Conservation (phyloP, 2,329 filamentous ascomycete species). For the Cladosporium cucumerinum region DNA sequence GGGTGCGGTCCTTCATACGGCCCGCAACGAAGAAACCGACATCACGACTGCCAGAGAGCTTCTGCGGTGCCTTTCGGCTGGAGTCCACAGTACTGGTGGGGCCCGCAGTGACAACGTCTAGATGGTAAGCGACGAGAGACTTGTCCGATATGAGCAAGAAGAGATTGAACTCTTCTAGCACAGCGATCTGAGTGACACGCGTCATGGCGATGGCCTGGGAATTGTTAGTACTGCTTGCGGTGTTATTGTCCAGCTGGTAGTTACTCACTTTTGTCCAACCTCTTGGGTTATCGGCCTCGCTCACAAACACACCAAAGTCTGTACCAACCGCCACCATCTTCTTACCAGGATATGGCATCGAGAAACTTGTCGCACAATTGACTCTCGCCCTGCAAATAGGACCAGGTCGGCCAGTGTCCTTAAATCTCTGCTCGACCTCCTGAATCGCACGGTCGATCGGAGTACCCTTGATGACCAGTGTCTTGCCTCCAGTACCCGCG, state of each 20-base stretch:
- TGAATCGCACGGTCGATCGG: slow-evolving; percentile 87
- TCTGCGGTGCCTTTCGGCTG: slow-evolving; percentile 80
- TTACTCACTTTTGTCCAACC: slow-evolving; percentile 79
- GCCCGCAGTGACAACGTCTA: slow-evolving; percentile 67
- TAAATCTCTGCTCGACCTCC: slow-evolving; percentile 76
- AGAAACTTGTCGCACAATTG: slow-evolving; percentile 90
- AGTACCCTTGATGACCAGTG: slow-evolving; percentile 81
- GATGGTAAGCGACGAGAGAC: slow-evolving; percentile 85
- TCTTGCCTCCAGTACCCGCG: slow-evolving; percentile 49
- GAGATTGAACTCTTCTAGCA: slow-evolving; percentile 92
- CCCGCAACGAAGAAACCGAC: slow-evolving; percentile 96
- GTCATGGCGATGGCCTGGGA: slow-evolving; percentile 68
- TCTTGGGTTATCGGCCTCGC: slow-evolving; percentile 82
- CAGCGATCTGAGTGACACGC: slow-evolving; percentile 85
- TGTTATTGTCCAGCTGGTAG: background rate
- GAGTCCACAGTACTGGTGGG: slow-evolving; percentile 58
- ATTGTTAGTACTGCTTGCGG: slow-evolving; percentile 9
- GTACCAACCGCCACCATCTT: slow-evolving; percentile 92
- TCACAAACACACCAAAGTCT: slow-evolving; percentile 88
- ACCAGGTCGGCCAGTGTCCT: slow-evolving; percentile 62
- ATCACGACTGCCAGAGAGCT: slow-evolving; percentile 80
- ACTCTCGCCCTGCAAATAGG: slow-evolving; percentile 82
- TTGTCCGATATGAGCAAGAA: slow-evolving; percentile 91
- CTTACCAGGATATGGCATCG: slow-evolving; percentile 67
- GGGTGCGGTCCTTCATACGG: slow-evolving; percentile 90